phyloP scores from a whole-genome alignment of 2,329 filamentous ascomycete species.

The Stagonosporopsis chrysanthemi region DNA sequence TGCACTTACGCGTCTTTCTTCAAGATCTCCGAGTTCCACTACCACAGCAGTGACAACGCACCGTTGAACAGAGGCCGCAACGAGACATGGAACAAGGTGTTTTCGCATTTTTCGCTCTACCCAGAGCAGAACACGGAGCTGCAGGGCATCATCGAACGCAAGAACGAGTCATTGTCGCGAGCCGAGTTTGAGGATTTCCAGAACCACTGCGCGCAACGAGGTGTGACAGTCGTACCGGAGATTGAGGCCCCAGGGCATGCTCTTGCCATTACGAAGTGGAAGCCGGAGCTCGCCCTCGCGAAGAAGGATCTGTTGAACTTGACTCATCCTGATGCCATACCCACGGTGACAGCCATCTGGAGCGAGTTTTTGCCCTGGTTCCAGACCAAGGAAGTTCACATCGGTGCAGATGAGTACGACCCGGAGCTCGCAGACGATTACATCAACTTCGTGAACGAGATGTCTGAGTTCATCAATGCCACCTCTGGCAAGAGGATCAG shows the following conservation, averaged over 20 bases:
- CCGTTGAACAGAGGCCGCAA: conserved; percentile 57
- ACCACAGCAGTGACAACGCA: conserved; percentile 60
- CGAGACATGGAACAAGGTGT: conserved; percentile 56
- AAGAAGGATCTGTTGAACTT: conserved; percentile 50
- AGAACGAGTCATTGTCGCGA: conserved; percentile 47
- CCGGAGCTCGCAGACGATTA: conserved; percentile 46
- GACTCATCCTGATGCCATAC: conserved; percentile 46
- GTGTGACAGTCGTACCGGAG: conserved; percentile 49
- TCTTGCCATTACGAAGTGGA: conserved; percentile 50
- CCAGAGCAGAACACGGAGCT: conserved; percentile 46
- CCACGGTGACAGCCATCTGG: conserved; percentile 49
- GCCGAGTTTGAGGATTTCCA: conserved; percentile 49
- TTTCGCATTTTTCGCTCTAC: conserved; percentile 55
- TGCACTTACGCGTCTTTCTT: conserved; percentile 58
- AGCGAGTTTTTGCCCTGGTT: conserved; percentile 51
- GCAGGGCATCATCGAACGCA: conserved; percentile 43
- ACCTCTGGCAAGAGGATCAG: conserved; percentile 43
- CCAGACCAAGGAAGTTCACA: conserved; percentile 48
- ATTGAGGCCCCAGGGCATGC: conserved; percentile 50
- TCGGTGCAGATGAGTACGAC: conserved; percentile 51
- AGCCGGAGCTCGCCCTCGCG: conserved; percentile 46
- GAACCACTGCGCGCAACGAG: conserved; percentile 43
- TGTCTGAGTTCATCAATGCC: conserved; percentile 42
- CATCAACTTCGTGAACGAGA: conserved; percentile 49
- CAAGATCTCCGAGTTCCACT: conserved; percentile 60